Evolutionary conservation across 2,329 filamentous ascomycete genomes (phyloP).

Genomic region (Colletotrichum costaricense): DNA sequence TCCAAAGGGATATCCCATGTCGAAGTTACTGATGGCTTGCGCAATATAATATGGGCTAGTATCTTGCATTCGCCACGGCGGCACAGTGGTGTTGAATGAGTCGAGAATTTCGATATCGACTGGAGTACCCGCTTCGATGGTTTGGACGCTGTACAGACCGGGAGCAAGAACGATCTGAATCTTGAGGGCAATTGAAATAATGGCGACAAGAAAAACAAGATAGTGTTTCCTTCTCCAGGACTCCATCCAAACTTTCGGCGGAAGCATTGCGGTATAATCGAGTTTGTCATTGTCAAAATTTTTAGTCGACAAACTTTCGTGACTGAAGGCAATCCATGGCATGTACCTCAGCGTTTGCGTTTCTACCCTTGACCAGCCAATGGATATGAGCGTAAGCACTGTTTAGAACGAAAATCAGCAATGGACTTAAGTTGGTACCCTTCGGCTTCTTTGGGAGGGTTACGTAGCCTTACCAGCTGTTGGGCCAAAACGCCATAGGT

Average conservation of each 20-base stretch:
- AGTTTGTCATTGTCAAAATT: background rate
- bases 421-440: too few relatives aligned
- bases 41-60: background rate
- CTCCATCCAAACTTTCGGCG: background rate
- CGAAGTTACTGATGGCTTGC: background rate
- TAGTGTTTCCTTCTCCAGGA: conserved; percentile 3
- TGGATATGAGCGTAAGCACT: conserved; percentile 14
- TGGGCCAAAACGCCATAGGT: conserved; percentile 18
- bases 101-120: background rate
- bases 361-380: conserved; percentile 16
- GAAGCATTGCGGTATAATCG: conserved; percentile 18
- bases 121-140: background rate
- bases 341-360: conserved; percentile 16
- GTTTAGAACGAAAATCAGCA: too few relatives aligned
- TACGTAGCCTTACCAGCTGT: background rate
- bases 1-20: conserved; percentile 10
- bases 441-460: background rate
- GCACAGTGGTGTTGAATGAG: background rate
- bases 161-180: conserved; percentile 23
- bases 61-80: background rate
- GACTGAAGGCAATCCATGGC: conserved; percentile 10
- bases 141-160: background rate
- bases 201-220: background rate
- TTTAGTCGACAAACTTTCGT: background rate
- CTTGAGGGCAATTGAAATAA: conserved; percentile 5